phyloP scores from a whole-genome alignment of 2,329 filamentous ascomycete genomes.

The Colletotrichum sublineola region DNA sequence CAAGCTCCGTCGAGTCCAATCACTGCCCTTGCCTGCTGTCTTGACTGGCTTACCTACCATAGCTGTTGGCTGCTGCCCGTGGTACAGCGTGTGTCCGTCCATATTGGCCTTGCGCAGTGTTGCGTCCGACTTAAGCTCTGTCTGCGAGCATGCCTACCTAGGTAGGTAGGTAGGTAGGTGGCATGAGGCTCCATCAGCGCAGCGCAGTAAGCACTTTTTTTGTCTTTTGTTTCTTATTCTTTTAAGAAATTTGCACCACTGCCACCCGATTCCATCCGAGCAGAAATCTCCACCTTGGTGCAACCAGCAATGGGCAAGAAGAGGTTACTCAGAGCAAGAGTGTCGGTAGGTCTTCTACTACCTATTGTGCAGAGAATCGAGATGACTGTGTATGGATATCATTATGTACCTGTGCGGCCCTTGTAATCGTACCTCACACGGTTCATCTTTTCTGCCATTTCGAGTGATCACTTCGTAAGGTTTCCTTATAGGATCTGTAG shows the following conservation, averaged over 20 bases:
- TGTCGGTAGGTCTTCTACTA: background rate
- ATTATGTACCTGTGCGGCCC: too few relatives aligned
- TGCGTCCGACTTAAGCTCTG: slow-evolving; percentile 17
- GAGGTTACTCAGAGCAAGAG: background rate
- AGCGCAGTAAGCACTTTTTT: background rate
- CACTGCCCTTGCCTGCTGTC: background rate
- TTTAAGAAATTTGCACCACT: slow-evolving; percentile 9
- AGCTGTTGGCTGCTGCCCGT: background rate
- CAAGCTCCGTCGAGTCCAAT: slow-evolving; percentile 15
- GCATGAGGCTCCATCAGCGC: slow-evolving; percentile 1
- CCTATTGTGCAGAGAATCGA: too few relatives aligned
- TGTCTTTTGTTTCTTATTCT: background rate
- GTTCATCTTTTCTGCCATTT: background rate
- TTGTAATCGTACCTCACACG: too few relatives aligned
- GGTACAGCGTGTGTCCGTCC: too few relatives aligned
- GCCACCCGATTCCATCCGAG: slow-evolving; percentile 40
- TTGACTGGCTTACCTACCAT: background rate
- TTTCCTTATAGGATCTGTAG: background rate
- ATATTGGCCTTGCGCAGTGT: slow-evolving; percentile 8
- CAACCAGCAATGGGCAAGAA: background rate
- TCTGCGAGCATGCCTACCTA: background rate
- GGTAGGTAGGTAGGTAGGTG: background rate
- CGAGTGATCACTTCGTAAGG: background rate
- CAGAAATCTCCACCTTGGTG: background rate
- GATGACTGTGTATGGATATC: background rate